Percentiles rank a stretch among this genome's conserved stretches.
Evolutionary conservation across 2,329 filamentous ascomycete genomes (phyloP).

Genomic region (Aspergillus fischeri): DNA sequence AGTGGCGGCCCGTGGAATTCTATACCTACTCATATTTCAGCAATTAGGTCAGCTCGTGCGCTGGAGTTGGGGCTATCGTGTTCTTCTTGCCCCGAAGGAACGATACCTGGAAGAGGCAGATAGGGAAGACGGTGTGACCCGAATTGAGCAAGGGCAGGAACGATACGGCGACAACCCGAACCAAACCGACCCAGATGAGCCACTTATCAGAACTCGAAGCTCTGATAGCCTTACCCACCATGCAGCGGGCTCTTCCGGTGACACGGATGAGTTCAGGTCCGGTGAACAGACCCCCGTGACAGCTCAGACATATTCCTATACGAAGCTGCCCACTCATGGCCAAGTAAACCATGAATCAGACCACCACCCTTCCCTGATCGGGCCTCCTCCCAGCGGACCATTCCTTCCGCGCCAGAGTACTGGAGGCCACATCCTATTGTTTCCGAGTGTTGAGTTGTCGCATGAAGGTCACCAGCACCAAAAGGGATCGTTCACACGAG

Average conservation of each 20-base stretch:
- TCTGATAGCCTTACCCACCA: constrained; percentile 24
- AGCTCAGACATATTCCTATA: constrained; percentile 30
- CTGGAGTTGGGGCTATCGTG: constrained; percentile 98
- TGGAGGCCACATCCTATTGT: constrained; percentile 58
- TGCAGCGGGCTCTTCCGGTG: constrained; percentile 10
- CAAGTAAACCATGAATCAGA: constrained; percentile 17
- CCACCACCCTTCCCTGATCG: constrained; percentile 23
- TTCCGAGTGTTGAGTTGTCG: constrained; percentile 40
- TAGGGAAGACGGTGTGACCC: constrained; percentile 30
- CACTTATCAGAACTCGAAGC: constrained; percentile 29
- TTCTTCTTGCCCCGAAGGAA: constrained; percentile 81
- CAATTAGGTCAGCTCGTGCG: constrained; percentile 91
- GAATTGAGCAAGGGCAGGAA: constrained; percentile 36
- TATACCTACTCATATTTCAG: constrained; percentile 96
- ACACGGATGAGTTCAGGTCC: constrained; percentile 28
- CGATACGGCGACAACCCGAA: constrained; percentile 40
- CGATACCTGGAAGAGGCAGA: constrained; percentile 44
- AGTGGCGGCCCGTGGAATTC: constrained; percentile 85
- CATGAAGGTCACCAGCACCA: constrained; percentile 22
- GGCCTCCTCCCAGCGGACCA: constrained; percentile 29
- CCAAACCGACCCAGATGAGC: constrained; percentile 35
- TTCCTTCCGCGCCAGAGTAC: constrained; percentile 38
- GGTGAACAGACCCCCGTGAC: constrained; percentile 40
- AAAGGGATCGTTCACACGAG: constrained; percentile 27
- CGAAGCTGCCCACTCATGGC: constrained; percentile 27